Conservation (phyloP, 495 filamentous ascomycete species). For the Oleoguttula mirabilis region DNA sequence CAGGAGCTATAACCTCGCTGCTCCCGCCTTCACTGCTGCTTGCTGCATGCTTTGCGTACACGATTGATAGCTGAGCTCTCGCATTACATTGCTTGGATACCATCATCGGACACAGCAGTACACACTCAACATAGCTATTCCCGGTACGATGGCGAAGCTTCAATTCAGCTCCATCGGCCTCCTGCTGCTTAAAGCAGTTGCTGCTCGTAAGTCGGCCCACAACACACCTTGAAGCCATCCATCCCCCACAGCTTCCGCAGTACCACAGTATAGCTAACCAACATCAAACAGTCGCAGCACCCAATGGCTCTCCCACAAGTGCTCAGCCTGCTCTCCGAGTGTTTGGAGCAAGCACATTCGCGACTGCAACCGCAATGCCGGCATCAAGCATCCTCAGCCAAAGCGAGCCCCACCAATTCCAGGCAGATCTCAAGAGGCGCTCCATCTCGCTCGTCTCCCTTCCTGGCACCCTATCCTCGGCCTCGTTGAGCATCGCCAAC, state of each 20-base stretch:
- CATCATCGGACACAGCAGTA: background rate
- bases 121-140: background rate
- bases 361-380: background rate
- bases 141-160: background rate
- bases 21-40: background rate
- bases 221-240: background rate
- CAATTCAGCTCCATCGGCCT: background rate
- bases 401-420: background rate
- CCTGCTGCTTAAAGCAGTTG: background rate
- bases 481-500: background rate
- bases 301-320: background rate
- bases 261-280: background rate
- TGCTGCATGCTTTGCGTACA: background rate
- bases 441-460: background rate
- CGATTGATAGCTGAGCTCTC: background rate
- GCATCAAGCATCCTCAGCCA: background rate
- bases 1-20: background rate
- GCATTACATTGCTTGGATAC: background rate
- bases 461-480: no score
- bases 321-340: background rate
- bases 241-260: no score
- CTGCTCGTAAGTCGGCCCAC: background rate
- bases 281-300: background rate
- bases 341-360: background rate
- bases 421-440: background rate